phyloP scores from a whole-genome alignment of 768 basidiomycete species.

The Sarcodon aspratus region DNA sequence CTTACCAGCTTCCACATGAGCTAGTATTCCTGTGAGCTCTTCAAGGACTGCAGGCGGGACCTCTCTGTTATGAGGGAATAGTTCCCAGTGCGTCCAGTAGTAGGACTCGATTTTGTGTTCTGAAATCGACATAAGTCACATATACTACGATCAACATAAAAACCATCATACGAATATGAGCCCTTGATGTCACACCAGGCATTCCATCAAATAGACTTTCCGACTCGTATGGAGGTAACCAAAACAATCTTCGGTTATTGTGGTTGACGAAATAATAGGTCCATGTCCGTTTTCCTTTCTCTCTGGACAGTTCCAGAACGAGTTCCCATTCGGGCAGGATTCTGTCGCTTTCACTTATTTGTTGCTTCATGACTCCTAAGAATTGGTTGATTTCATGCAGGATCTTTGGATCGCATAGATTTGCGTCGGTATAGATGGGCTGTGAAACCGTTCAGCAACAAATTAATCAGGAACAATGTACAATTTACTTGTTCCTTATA shows the following conservation, averaged over 20 bases:
- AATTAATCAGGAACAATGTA: background rate
- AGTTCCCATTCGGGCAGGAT: conserved; percentile 1
- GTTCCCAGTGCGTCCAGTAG: conserved; percentile 18
- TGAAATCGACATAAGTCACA: background rate
- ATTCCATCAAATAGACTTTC: conserved; percentile 15
- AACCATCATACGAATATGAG: conserved; percentile 6
- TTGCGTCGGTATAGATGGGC: conserved; percentile 1
- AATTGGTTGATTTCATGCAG: background rate
- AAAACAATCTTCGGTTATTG: conserved; percentile 33
- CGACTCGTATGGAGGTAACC: conserved; percentile 31
- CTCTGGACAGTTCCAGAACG: conserved; percentile 1
- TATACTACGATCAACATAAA: no score
- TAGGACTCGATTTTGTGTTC: conserved; percentile 10
- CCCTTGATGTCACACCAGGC: conserved; percentile 4
- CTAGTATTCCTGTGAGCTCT: conserved; percentile 24
- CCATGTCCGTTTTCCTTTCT: background rate
- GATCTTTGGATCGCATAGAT: background rate
- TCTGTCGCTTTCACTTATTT: background rate
- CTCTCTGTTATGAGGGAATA: conserved; percentile 11
- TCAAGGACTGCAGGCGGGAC: conserved; percentile 10
- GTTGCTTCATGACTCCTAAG: background rate
- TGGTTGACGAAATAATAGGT: conserved; percentile 43
- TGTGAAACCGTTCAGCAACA: background rate
- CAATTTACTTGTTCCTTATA: background rate
- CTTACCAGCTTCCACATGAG: conserved; percentile 29